Conservation (phyloP, 305 asterid species). For the Rubia tinctorum region DNA sequence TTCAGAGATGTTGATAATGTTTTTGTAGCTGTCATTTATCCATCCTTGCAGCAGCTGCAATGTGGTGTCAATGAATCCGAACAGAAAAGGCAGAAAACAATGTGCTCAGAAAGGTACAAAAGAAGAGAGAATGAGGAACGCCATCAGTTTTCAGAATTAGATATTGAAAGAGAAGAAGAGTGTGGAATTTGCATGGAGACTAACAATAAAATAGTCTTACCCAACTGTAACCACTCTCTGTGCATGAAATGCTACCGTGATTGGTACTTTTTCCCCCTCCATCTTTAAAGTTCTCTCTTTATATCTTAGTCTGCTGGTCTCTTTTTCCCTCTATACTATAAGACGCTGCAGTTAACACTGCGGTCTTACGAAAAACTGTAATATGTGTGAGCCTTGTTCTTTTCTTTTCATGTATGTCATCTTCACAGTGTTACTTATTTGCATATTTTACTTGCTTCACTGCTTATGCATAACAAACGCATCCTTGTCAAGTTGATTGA, state of each 20-base stretch:
- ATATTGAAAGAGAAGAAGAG: slow-evolving; percentile 89
- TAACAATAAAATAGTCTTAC: slow-evolving; percentile 82
- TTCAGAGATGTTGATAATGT: slow-evolving; percentile 24
- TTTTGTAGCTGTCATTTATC: slow-evolving; percentile 85
- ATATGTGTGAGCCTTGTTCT: background rate
- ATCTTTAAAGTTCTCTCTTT: background rate
- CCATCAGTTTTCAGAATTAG: slow-evolving; percentile 50
- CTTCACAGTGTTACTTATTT: background rate
- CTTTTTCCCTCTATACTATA: background rate
- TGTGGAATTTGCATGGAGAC: slow-evolving; percentile 98
- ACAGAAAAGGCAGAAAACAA: slow-evolving; percentile 82
- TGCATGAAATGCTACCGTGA: slow-evolving; percentile 96
- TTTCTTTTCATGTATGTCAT: background rate
- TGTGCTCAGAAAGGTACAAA: slow-evolving; percentile 75
- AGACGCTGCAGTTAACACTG: background rate
- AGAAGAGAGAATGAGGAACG: slow-evolving; percentile 72
- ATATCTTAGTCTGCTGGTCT: background rate
- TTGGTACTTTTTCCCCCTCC: slow-evolving; percentile 46
- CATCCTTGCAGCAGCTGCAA: slow-evolving; percentile 86
- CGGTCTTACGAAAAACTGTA: background rate
- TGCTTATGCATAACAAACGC: background rate
- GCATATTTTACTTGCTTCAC: background rate
- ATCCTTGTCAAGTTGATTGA: background rate
- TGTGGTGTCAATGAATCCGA: slow-evolving; percentile 81
- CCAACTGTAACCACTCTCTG: slow-evolving; percentile 85